Conservation (phyloP, 1,139 yeast species). For the Yamadazyma buinensis region DNA sequence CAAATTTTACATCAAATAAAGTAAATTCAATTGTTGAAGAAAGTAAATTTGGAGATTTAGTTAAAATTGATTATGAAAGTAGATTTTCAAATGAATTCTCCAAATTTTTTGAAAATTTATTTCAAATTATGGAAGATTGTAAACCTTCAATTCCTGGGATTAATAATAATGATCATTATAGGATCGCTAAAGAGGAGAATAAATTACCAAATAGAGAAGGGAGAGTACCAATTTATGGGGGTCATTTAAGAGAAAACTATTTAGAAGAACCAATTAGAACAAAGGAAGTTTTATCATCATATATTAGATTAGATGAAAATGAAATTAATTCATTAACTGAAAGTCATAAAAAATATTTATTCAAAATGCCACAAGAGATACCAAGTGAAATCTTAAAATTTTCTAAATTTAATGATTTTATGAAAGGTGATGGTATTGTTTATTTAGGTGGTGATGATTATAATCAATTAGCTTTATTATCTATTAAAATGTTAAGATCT, state of each 20-base stretch:
- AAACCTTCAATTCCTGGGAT: slow-evolving; percentile 22
- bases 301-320: slow-evolving; percentile 17
- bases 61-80: slow-evolving; percentile 15
- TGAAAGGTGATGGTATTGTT: slow-evolving; percentile 55
- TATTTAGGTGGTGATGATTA: slow-evolving; percentile 62
- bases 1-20: slow-evolving; percentile 8
- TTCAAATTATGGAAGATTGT: slow-evolving; percentile 16
- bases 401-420: slow-evolving; percentile 22
- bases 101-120: slow-evolving; percentile 18
- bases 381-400: slow-evolving; percentile 20
- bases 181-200: slow-evolving; percentile 16
- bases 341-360: slow-evolving; percentile 20
- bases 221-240: slow-evolving; percentile 29
- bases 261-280: slow-evolving; percentile 27
- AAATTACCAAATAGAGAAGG: slow-evolving; percentile 22
- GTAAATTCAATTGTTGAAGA: slow-evolving; percentile 10
- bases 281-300: slow-evolving; percentile 19
- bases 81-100: slow-evolving; percentile 16
- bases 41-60: slow-evolving; percentile 15
- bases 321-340: slow-evolving; percentile 19
- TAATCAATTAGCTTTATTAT: slow-evolving; percentile 51
- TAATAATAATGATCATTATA: slow-evolving; percentile 28
- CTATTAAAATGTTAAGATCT: slow-evolving; percentile 52
- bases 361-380: slow-evolving; percentile 18
- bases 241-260: slow-evolving; percentile 33